phyloP scores from a whole-genome alignment of 768 basidiomycete genomes.

The Cystofilobasidium ferigula region DNA sequence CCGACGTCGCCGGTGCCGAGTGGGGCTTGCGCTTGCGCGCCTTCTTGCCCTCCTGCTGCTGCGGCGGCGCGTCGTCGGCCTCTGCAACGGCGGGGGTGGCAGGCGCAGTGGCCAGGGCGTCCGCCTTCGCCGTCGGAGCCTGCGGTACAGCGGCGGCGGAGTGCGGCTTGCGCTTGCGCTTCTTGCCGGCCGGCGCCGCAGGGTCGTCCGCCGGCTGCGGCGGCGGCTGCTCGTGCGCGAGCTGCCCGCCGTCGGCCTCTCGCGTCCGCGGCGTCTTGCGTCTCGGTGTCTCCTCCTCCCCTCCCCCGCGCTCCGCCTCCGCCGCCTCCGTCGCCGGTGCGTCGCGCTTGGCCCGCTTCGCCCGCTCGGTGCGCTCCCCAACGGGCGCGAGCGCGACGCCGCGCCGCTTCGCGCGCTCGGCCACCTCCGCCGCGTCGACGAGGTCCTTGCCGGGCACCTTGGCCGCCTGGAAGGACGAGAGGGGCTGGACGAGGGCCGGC shows the following conservation, averaged over 20 bases:
- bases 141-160: background rate
- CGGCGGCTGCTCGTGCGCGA: background rate
- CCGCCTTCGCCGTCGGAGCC: background rate
- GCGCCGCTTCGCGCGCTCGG: background rate
- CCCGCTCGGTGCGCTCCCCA: constrained; percentile 2
- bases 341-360: background rate
- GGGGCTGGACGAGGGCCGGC: constrained; percentile 1
- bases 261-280: background rate
- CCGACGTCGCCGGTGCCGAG: background rate
- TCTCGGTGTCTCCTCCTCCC: background rate
- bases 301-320: constrained; percentile 1
- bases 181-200: background rate
- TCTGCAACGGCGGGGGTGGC: background rate
- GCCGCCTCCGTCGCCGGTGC: background rate
- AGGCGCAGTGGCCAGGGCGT: background rate
- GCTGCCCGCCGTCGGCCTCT: background rate
- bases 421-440: constrained; percentile 6
- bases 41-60: background rate
- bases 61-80: background rate
- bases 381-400: constrained; percentile 1
- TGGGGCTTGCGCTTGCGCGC: constrained; percentile 10
- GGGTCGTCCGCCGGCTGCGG: background rate
- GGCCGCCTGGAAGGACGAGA: background rate
- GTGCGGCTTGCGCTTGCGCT: constrained; percentile 3
- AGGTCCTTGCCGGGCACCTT: background rate